Conservation (phyloP, 208 protist genomes). For the Acanthamoeba healyi region DNA sequence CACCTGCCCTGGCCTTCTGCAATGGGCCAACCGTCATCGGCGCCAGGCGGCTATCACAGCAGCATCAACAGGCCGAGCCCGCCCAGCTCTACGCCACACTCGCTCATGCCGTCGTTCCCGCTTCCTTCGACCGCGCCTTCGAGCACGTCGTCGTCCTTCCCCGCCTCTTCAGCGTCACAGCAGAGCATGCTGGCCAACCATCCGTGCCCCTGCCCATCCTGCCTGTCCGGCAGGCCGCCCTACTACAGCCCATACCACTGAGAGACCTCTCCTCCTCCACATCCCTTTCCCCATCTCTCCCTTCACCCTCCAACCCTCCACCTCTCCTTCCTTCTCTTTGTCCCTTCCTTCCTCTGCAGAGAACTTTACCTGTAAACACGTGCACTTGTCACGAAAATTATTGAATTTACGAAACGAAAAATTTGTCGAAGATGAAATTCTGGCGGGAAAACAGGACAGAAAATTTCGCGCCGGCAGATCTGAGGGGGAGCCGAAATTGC, state of each 20-base stretch:
- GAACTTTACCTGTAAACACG: neutral
- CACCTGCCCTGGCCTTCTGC: neutral
- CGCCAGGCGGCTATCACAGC: neutral
- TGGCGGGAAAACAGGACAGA: too few relatives aligned
- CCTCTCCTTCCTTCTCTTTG: neutral
- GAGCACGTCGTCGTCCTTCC: neutral
- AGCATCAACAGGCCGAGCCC: neutral
- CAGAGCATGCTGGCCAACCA: neutral
- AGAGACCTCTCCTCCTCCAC: neutral
- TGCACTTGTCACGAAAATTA: too few relatives aligned
- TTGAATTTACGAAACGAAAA: too few relatives aligned
- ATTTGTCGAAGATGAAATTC: too few relatives aligned
- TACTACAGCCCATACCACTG: neutral
- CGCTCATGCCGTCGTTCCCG: neutral
- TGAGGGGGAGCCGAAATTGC: too few relatives aligned
- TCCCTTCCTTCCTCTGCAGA: neutral
- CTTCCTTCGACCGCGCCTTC: neutral
- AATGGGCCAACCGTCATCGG: neutral
- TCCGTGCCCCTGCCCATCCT: constrained; percentile 16
- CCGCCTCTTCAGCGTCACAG: neutral
- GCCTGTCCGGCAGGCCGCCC: neutral
- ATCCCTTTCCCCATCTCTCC: neutral
- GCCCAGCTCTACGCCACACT: neutral
- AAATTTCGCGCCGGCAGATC: too few relatives aligned
- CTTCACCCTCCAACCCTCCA: neutral